Evolutionary conservation across 768 basidiomycete genomes (phyloP).

Genomic region (Pulveroboletus ravenelii): DNA sequence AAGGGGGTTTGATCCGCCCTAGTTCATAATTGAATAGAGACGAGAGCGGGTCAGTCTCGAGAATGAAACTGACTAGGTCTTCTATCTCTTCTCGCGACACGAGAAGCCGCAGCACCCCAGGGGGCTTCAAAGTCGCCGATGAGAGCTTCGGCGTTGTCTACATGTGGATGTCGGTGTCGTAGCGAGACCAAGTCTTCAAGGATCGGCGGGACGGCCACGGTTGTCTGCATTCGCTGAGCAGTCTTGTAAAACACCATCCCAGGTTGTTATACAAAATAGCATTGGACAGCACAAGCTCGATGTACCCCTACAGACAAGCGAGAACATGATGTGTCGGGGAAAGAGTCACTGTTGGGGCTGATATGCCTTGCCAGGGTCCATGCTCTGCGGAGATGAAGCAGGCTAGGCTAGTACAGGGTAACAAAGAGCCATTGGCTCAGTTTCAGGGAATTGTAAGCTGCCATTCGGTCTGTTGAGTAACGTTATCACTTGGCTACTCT

Average conservation of each 20-base stretch:
- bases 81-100: constrained; percentile 48
- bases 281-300: constrained; percentile 80
- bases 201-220: constrained; percentile 36
- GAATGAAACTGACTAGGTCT: constrained; percentile 48
- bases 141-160: constrained; percentile 2
- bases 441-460: no score
- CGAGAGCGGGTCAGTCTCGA: constrained; percentile 54
- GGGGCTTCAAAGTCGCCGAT: constrained; percentile 78
- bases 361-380: no score
- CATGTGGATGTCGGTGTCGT: constrained; percentile 10
- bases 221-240: constrained; percentile 58
- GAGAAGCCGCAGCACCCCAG: constrained; percentile 52
- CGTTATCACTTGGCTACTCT: no score
- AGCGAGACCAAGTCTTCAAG: constrained; percentile 25
- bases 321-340: no score
- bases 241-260: constrained; percentile 67
- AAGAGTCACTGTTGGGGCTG: no score
- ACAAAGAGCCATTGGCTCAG: no score
- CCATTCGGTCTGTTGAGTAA: no score
- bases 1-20: constrained; percentile 54
- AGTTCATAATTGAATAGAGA: constrained; percentile 69
- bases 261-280: constrained; percentile 81
- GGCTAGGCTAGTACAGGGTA: no score
- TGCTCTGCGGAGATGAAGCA: no score
- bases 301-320: constrained; percentile 52